Evolutionary conservation across 495 filamentous ascomycete genomes (phyloP), one percentile per base, ranked within the genome.

Genomic region (Penicillium waksmanii): DNA sequence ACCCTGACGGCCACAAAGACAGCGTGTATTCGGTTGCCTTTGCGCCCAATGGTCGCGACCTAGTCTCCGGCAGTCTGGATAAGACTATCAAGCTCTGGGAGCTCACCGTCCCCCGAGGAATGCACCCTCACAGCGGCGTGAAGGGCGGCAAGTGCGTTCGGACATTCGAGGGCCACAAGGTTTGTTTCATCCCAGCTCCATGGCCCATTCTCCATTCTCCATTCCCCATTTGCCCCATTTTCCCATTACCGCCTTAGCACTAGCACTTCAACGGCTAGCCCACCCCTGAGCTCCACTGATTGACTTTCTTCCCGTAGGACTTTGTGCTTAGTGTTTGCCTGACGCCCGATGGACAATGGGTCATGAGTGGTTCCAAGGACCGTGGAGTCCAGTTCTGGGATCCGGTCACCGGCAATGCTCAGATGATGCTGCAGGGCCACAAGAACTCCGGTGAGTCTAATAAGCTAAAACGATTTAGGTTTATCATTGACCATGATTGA

Each of bases 31-130:
- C 88, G 42, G 92, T 96, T 50, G 92, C 92, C 3, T 96, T 96
- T 70, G 90, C 92, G 27, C 92, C 92, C 25, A 93, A 92, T 62
- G 91, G 91, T 51, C 88, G 89, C 56, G 90, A 93, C 63, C 85
- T 96, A 51, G 91, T 96, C 68, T 92, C 89, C 68, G 92, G 92
- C 56, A 92, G 89, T 83, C 78, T 96, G 62, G 92, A 96, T 72
- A 94, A 93, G 82, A 95, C 92, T 3, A 96, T 96, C 79, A 96
- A 96, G 82, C 90, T 95, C 82, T 96, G 92, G 92, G 92, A 96
- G 74, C 80, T 96, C 42, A 84, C 82, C 27, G 83, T 88, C 31
- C 84, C 90, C 49, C 82, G 89, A 57, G 85, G 85, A 49, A 73
- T 82, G 60, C 80, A 86, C 54, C 77, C 82, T 42, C 84, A 84